These are phyloP conservation scores for Myrica gale DNA, from an alignment of 306 rosid genomes.

Conservation along the genomic window DNA sequence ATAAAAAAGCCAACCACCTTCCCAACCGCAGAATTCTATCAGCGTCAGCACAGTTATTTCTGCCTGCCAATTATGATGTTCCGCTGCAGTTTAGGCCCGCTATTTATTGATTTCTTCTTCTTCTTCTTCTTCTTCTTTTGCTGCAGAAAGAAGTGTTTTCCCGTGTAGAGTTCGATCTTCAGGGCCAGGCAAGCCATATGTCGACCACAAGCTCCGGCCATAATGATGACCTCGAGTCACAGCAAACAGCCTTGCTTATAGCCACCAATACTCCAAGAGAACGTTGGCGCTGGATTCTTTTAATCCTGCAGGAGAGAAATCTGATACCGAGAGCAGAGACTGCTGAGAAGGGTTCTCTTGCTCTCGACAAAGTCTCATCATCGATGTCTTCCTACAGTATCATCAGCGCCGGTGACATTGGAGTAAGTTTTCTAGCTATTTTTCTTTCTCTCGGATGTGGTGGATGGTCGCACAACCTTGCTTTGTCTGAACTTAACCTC, in stretches of 20 bases:
- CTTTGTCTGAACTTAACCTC: background rate
- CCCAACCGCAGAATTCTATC: no score
- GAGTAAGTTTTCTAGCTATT: background rate
- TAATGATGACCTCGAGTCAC: constrained; percentile 10
- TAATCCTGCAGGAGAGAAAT: background rate
- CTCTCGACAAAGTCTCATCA: background rate
- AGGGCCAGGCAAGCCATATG: background rate
- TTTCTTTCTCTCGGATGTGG: no score
- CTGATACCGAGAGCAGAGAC: background rate
- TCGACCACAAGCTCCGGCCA: background rate
- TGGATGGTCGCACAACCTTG: background rate
- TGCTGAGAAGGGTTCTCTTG: background rate
- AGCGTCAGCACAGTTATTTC: no score
- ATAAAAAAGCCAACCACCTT: no score
- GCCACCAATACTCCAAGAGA: background rate
- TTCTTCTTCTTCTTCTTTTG: no score
- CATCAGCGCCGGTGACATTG: background rate
- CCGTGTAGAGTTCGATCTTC: no score
- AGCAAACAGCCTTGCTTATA: background rate
- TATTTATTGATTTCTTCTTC: no score
- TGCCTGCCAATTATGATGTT: no score
- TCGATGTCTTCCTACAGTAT: background rate
- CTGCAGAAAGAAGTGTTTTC: no score
- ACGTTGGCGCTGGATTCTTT: constrained; percentile 2
- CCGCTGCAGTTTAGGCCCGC: no score